These are phyloP conservation scores for Penicillium paxilli DNA, from an alignment of 495 filamentous ascomycete species.

Conservation along the genomic window DNA sequence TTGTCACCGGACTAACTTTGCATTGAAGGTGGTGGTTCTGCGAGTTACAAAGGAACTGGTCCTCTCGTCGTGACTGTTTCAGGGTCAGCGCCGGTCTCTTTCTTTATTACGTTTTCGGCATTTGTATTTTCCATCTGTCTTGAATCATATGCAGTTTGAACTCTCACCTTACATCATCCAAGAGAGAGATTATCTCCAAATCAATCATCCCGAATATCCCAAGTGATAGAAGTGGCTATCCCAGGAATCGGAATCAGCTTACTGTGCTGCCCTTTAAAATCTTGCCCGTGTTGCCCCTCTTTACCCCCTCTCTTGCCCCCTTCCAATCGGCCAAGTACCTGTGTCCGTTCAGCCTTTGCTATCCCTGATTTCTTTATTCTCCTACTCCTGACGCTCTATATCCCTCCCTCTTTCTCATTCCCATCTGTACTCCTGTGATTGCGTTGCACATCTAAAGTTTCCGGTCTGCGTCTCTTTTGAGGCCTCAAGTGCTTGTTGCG, in stretches of 20 bases:
- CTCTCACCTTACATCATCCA: slow-evolving; percentile 31
- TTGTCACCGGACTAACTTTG: slow-evolving; percentile 5
- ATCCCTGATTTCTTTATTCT: not conserved
- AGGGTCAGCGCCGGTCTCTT: slow-evolving; percentile 6
- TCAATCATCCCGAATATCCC: slow-evolving; percentile 26
- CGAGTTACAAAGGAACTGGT: slow-evolving; percentile 22
- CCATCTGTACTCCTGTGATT: slow-evolving; percentile 30
- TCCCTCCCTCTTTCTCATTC: no score
- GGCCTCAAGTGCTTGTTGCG: slow-evolving; percentile 6
- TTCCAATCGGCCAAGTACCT: not conserved
- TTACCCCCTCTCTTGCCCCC: slow-evolving; percentile 3
- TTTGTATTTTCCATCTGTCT: slow-evolving; percentile 37
- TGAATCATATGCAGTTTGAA: slow-evolving; percentile 43
- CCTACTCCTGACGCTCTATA: no score
- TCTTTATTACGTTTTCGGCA: slow-evolving; percentile 17
- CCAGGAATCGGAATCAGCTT: slow-evolving; percentile 12
- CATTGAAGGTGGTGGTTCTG: slow-evolving; percentile 22
- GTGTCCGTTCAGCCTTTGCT: not conserved
- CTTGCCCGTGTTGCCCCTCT: not conserved
- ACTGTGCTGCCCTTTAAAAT: slow-evolving; percentile 18
- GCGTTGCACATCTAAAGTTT: slow-evolving; percentile 28
- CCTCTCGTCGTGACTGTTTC: not conserved
- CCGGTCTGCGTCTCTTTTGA: slow-evolving; percentile 30
- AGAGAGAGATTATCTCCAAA: slow-evolving; percentile 27
- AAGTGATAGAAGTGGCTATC: slow-evolving; percentile 33